Evolutionary conservation across 176 grass and related monocot species (phyloP).

Genomic region (Eremochloa ophiuroides): DNA sequence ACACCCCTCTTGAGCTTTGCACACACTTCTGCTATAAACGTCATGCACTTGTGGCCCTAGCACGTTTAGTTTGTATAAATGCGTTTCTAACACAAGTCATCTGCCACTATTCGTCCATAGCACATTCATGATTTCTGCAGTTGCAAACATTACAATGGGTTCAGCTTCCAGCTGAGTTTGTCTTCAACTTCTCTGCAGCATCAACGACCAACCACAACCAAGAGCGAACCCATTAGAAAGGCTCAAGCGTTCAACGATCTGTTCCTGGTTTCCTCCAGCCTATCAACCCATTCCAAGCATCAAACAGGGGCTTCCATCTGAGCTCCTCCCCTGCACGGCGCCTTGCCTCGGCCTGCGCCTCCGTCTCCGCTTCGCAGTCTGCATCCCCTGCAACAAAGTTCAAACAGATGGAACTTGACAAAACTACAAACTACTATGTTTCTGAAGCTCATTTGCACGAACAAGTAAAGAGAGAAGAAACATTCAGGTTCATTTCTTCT

Average conservation of each 20-base stretch:
- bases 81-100: not conserved
- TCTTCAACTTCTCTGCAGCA: not conserved
- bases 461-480: not conserved
- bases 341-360: slow-evolving; percentile 46
- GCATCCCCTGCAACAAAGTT: slow-evolving; percentile 22
- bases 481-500: not conserved
- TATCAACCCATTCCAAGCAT: slow-evolving; percentile 34
- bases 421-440: too few species aligned
- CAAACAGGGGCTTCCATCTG: slow-evolving; percentile 26
- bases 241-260: not conserved
- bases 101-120: not conserved
- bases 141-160: not conserved
- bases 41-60: too few species aligned
- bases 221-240: too few species aligned
- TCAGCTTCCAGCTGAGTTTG: not conserved
- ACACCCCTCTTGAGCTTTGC: too few species aligned
- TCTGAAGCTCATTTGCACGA: not conserved
- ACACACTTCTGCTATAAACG: too few species aligned
- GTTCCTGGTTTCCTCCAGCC: slow-evolving; percentile 13
- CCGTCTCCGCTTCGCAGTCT: slow-evolving; percentile 30
- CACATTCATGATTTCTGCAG: not conserved
- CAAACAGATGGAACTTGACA: not conserved
- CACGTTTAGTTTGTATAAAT: too few species aligned
- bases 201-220: not conserved
- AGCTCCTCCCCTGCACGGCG: slow-evolving; percentile 27